phyloP scores from a whole-genome alignment of 2,329 filamentous ascomycete species.

The Aspergillus proliferans region DNA sequence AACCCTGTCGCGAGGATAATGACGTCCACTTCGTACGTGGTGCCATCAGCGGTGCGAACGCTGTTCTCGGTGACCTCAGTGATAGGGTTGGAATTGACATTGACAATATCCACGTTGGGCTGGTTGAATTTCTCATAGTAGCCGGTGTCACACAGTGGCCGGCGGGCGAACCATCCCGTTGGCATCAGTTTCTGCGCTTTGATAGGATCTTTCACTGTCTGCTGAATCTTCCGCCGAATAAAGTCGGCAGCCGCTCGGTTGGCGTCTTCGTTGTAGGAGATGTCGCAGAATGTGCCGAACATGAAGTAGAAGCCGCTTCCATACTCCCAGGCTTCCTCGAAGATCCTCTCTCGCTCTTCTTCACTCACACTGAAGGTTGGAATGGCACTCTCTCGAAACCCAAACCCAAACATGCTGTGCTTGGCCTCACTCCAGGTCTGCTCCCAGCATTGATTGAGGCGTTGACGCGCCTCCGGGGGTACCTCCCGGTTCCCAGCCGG shows the following conservation, averaged over 20 bases:
- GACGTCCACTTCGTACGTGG: slow-evolving; percentile 6
- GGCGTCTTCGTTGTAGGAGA: slow-evolving; percentile 7
- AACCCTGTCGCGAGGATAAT: slow-evolving; percentile 11
- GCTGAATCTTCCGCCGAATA: slow-evolving; percentile 14
- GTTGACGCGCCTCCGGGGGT: slow-evolving; percentile 16
- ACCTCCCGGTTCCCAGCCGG: no score
- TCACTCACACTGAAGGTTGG: background rate
- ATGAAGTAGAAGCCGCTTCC: slow-evolving; percentile 32
- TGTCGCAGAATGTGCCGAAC: slow-evolving; percentile 19
- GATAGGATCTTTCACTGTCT: slow-evolving; percentile 6
- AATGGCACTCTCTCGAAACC: slow-evolving; percentile 2
- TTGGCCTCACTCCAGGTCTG: no score
- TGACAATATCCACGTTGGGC: slow-evolving; percentile 28
- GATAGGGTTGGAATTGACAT: slow-evolving; percentile 16
- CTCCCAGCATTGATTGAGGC: no score
- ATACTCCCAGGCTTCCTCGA: slow-evolving; percentile 24
- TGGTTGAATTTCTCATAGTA: slow-evolving; percentile 32
- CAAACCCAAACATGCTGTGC: background rate
- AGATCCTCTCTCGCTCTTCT: slow-evolving; percentile 7
- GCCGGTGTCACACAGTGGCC: slow-evolving; percentile 15
- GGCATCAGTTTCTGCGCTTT: slow-evolving; percentile 14
- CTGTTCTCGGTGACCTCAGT: slow-evolving; percentile 5
- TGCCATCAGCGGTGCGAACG: slow-evolving; percentile 2
- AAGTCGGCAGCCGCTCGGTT: slow-evolving; percentile 15
- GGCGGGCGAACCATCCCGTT: slow-evolving; percentile 11